Conservation (phyloP, 352 stramenopile genomes). For the Thalassiosira mediterranea region DNA sequence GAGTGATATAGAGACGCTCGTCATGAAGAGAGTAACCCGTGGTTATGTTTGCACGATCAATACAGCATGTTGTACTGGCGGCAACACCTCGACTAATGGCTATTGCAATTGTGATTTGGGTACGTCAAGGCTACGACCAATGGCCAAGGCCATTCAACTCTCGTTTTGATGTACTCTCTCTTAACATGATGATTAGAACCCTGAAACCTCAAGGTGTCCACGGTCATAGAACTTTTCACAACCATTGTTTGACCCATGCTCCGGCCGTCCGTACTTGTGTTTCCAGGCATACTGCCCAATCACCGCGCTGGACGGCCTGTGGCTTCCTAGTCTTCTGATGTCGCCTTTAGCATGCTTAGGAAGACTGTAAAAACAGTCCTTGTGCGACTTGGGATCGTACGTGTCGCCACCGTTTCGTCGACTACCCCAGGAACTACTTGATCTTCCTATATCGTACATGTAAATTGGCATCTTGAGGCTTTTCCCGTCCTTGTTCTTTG, state of each 20-base stretch:
- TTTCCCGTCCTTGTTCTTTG: slow-evolving; percentile 52
- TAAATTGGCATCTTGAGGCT: slow-evolving; percentile 52
- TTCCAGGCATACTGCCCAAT: slow-evolving; percentile 57
- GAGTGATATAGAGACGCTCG: too few species aligned
- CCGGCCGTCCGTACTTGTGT: slow-evolving; percentile 45
- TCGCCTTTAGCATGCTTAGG: slow-evolving; percentile 57
- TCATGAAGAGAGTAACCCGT: too few species aligned
- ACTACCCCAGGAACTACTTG: slow-evolving; percentile 17
- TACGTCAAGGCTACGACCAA: too few species aligned
- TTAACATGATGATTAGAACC: slow-evolving; percentile 11
- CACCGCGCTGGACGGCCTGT: slow-evolving; percentile 41
- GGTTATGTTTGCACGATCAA: too few species aligned
- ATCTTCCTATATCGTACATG: slow-evolving; percentile 72
- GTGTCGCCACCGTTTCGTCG: slow-evolving; percentile 16
- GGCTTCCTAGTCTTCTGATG: slow-evolving; percentile 52
- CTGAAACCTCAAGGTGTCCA: slow-evolving; percentile 35
- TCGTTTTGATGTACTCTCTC: too few species aligned
- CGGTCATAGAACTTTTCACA: slow-evolving; percentile 40
- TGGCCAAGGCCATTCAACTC: too few species aligned
- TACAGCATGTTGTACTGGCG: too few species aligned
- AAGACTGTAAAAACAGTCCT: slow-evolving; percentile 66
- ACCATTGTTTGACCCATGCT: slow-evolving; percentile 38
- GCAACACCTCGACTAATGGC: too few species aligned
- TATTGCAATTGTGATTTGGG: too few species aligned
- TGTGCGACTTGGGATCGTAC: slow-evolving; percentile 50